Base-by-base conservation (phyloP, 352 stramenopile species). In the Pythium rhizo-oryzae region DNA sequence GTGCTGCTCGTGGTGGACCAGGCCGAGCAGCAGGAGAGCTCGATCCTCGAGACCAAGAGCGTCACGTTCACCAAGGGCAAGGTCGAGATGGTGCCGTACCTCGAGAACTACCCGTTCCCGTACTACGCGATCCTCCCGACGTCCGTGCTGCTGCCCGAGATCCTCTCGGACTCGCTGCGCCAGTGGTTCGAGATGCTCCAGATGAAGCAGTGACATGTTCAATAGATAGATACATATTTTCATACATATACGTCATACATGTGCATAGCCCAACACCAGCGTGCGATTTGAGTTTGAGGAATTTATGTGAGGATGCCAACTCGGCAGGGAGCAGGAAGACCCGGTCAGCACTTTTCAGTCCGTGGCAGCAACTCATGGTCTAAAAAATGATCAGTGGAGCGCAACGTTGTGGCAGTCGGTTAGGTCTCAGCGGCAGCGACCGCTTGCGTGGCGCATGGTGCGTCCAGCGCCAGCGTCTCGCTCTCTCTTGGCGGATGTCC, bases 81-180 rank as follows among this genome's bases (percentile, higher is more conserved):
- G 68, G 91, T 98, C 53, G 85, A 95, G 65, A 97, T 99, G 74
- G 98, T 95, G 58, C 84, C 91, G 24, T 99, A 99, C 83, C 91
- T 99, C 37, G 98, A 99, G 67, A 98, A 99, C 80, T 99, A 99
- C 74, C 98, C 98, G 44, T 99, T 99, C 83, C 98, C 98, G 54
- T 99, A 99, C 81, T 99, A 99, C 75, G 92, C 99, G 57, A 78
- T 99, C 46, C 79, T 99, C 23, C 91, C 96, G 6, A 96, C 99
- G 61, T 97, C 99, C 46, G 77, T 89, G 28, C 81, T 96, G 67
- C 83, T 99, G 43, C 98, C 98, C 19, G 98, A 99, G 75, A 98
- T 99, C 41, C 83, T 99, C n/a, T 98, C 97, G 19, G 98, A 99
- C 79, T 97, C 96, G 30, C 82, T 99, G 11, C 96, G 97, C 54